A percentile compares a stretch with the other conserved stretches of the same genome.
phyloP scores from a whole-genome alignment of 371 early-diverging fungal species.

The Sporodiniella umbellata region DNA sequence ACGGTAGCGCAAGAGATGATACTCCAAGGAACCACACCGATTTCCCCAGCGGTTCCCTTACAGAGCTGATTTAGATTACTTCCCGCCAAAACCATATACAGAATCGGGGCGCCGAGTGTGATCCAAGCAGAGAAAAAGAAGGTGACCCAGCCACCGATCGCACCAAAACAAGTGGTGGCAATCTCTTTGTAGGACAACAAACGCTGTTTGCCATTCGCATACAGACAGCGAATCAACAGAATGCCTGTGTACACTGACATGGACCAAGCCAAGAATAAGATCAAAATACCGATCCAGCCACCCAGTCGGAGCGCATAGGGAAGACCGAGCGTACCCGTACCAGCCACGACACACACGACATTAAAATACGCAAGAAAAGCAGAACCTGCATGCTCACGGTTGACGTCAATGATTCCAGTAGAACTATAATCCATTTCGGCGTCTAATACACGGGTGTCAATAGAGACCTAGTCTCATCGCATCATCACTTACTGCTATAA shows the following conservation, averaged over 20 bases:
- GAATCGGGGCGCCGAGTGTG: conserved; percentile 47
- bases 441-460: neutral
- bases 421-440: conserved; percentile 12
- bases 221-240: conserved; percentile 32
- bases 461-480: neutral
- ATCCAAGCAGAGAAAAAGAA: conserved; percentile 61
- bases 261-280: conserved; percentile 70
- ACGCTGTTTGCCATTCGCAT: conserved; percentile 30
- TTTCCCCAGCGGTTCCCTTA: conserved; percentile 41
- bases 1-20: conserved; percentile 54
- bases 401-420: conserved; percentile 16
- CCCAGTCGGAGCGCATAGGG: conserved; percentile 54
- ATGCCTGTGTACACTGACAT: conserved; percentile 57
- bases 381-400: conserved; percentile 22
- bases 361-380: conserved; percentile 47
- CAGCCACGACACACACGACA: conserved; percentile 74
- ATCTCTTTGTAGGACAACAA: conserved; percentile 36
- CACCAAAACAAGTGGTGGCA: conserved; percentile 33
- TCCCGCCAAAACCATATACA: conserved; percentile 57
- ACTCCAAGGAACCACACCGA: conserved; percentile 52
- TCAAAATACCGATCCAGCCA: conserved; percentile 73
- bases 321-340: conserved; percentile 81
- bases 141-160: conserved; percentile 35
- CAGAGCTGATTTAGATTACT: conserved; percentile 50
- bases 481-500: neutral